Evolutionary conservation across 2,329 filamentous ascomycete genomes (phyloP).

Genomic region (Trichophyton schoenleinii): DNA sequence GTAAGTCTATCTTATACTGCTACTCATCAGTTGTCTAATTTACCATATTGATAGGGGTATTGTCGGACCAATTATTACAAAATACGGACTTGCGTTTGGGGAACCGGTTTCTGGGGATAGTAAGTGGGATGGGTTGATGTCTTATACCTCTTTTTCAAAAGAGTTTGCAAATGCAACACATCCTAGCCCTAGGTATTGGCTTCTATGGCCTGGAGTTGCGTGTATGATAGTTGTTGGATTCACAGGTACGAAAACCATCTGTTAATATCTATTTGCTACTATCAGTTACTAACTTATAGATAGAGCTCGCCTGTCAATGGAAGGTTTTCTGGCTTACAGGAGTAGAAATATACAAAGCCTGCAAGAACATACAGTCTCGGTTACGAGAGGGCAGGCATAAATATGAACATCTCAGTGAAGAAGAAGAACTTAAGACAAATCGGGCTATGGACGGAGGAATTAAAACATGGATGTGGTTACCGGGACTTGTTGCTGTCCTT

Average conservation of each 20-base stretch:
- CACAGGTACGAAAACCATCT: conserved; percentile 3
- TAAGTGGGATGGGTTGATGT: conserved; percentile 21
- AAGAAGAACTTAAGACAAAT: not conserved
- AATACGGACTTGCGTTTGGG: conserved; percentile 40
- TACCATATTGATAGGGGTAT: conserved; percentile 25
- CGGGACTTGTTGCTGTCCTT: conserved; percentile 7
- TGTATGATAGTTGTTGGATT: conserved; percentile 6
- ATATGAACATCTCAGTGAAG: conserved; percentile 5
- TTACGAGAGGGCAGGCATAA: not conserved
- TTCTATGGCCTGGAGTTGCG: conserved; percentile 34
- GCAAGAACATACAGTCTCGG: not conserved
- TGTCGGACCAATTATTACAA: conserved; percentile 46
- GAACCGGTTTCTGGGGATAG: conserved; percentile 12
- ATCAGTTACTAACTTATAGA: not conserved
- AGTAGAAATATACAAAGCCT: not conserved
- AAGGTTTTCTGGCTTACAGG: conserved; percentile 9
- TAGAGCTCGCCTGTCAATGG: conserved; percentile 10
- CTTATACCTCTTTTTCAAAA: conserved; percentile 22
- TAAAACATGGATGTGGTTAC: conserved; percentile 10
- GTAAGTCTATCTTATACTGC: conserved; percentile 19
- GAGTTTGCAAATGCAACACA: conserved; percentile 12
- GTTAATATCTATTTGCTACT: not conserved
- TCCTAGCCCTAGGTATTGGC: conserved; percentile 41
- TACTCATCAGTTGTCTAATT: not conserved
- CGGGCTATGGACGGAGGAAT: not conserved